Evolutionary conservation across 768 basidiomycete species (phyloP), one percentile per base, ranked within the genome.

Genomic region (Suillus sp.): DNA sequence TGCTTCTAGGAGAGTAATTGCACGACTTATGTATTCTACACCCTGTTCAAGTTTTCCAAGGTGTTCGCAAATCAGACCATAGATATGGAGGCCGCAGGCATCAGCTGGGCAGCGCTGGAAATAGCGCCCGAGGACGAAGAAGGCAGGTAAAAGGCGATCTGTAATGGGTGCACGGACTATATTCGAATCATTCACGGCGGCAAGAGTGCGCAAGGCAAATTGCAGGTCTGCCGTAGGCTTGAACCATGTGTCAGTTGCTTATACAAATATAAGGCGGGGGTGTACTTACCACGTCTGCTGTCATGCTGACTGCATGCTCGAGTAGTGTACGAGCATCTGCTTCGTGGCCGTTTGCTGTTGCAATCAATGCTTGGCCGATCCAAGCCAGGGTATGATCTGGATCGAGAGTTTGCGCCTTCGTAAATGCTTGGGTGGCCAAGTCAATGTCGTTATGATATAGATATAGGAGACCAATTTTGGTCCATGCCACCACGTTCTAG

Each of bases 331-430:
- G 79, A 3, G 92, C 88, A 61, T 95, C 89, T 5, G 71, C 67
- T 35, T 82, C 73, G 60, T 92, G 84, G 4, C 83, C 84, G 62
- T 86, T 85, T 37, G 76, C 71, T 20, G 79, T 81, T 51, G 91
- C 91, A 48, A 93, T 81, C 30, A 93, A 74, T 4, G 85, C 91
- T 73, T 96, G 95, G 1, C 95, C 97, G 25, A 96, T 81, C 97
- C 97, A 99, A 9, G 95, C 89, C 25, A 88, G 70, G 1, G 90
- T 83, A 76, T 89, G 90, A 70, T 99, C 96, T 8, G 96, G 93
- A 78, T 99, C 95, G 50, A 95, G 81, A 20, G 90, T 88, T 73
- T 98, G 97, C 11, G 96, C 94, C 62, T 88, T 88, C 69, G 88
- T 83, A 68, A 99, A 86, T 1, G 92, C 89, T 70, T 95, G 88